Percentiles rank a stretch among this genome's conserved stretches.
Conservation (phyloP, 257 asterid species). For the Fraxinus cuspidata region DNA sequence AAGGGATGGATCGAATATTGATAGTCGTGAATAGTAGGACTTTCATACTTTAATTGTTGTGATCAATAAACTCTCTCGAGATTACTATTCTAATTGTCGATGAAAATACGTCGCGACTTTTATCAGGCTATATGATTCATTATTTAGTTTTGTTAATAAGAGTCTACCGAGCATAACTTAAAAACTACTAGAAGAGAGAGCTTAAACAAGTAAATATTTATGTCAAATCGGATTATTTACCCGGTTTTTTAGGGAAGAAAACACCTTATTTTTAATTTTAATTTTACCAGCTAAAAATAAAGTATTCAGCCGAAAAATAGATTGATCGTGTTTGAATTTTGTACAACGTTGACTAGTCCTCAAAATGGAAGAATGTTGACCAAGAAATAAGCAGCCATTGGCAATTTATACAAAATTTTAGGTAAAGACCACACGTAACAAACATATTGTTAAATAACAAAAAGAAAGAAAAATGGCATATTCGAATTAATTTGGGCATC, state of each 20-base stretch:
- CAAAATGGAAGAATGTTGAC: neutral
- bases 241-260: no score
- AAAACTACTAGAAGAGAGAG: no score
- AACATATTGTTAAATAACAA: neutral
- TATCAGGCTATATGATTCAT: no score
- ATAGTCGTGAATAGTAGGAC: no score
- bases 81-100: no score
- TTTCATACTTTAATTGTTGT: no score
- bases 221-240: neutral
- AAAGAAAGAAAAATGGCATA: neutral
- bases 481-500: neutral
- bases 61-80: no score
- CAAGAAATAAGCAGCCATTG: neutral
- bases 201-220: no score
- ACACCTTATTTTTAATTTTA: neutral
- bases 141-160: no score
- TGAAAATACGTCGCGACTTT: no score
- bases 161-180: no score
- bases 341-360: neutral
- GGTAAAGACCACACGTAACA: neutral
- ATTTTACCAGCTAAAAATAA: neutral
- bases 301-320: neutral
- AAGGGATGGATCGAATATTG: no score
- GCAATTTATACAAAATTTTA: neutral
- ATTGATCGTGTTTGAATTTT: neutral